Conservation (phyloP, 306 rosid genomes). For the Prunus padus region DNA sequence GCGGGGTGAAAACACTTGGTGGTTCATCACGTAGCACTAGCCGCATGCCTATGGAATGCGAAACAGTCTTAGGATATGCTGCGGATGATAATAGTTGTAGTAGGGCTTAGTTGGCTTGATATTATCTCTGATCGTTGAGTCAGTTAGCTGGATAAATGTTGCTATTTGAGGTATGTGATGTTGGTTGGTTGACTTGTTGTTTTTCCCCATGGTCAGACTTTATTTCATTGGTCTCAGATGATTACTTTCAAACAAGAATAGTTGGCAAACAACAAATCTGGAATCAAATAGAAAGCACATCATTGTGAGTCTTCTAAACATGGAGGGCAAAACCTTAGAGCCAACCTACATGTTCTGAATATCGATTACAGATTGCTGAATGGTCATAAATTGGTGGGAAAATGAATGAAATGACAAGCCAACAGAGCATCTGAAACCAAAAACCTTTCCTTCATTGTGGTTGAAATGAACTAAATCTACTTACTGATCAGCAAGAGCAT, state of each 20-base stretch:
- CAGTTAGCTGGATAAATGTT: background rate
- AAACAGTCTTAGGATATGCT: background rate
- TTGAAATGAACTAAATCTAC: background rate
- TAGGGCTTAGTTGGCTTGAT: background rate
- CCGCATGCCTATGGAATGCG: background rate
- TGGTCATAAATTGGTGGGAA: background rate
- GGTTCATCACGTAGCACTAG: background rate
- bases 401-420: background rate
- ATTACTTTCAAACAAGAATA: background rate
- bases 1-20: background rate
- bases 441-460: background rate
- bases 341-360: background rate
- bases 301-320: background rate
- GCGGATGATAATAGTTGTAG: background rate
- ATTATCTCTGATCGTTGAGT: background rate
- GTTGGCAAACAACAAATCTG: background rate
- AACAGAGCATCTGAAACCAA: background rate
- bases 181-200: background rate
- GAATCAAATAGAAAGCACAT: background rate
- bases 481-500: background rate
- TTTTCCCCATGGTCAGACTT: background rate
- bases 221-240: background rate
- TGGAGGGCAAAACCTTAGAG: background rate
- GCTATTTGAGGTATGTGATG: background rate
- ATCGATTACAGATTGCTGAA: background rate